Conservation (phyloP, 1,284 basidiomycete species). For the Ceratobasidium sp. region DNA sequence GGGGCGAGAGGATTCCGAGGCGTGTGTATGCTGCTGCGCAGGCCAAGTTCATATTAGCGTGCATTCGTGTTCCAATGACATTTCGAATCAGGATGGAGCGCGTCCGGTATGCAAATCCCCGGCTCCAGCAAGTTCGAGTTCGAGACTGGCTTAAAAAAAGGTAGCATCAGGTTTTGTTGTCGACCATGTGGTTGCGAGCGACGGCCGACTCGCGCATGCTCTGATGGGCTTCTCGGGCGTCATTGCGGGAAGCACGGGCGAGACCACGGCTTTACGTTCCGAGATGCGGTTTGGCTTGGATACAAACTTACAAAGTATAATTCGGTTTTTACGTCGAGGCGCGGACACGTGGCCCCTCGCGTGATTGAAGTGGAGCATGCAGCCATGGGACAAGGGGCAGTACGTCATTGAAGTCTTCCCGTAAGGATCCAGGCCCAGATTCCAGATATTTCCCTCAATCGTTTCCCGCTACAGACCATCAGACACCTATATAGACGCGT, state of each 20-base stretch:
- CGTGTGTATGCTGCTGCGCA: not conserved
- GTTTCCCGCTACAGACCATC: no score
- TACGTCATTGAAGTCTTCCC: not conserved
- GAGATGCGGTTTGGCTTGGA: not conserved
- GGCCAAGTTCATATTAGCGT: not conserved
- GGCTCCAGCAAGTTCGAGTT: not conserved
- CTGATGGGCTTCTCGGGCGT: no score
- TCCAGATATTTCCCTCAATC: no score
- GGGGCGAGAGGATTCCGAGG: slow-evolving; percentile 1
- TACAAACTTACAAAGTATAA: not conserved
- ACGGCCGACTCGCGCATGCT: no score
- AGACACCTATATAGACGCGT: no score
- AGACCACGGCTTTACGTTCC: not conserved
- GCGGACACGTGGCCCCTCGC: not conserved
- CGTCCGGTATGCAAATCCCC: not conserved
- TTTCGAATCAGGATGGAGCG: not conserved
- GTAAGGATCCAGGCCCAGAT: no score
- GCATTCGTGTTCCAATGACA: not conserved
- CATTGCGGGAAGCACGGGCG: no score
- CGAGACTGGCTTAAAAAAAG: not conserved
- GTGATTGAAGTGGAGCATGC: slow-evolving; percentile 1
- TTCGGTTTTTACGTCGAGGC: no score
- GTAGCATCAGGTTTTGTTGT: not conserved
- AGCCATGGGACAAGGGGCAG: not conserved
- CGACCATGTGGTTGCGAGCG: no score